Base-by-base conservation (phyloP, 768 basidiomycete genomes). In the Boletus coccyginus region DNA sequence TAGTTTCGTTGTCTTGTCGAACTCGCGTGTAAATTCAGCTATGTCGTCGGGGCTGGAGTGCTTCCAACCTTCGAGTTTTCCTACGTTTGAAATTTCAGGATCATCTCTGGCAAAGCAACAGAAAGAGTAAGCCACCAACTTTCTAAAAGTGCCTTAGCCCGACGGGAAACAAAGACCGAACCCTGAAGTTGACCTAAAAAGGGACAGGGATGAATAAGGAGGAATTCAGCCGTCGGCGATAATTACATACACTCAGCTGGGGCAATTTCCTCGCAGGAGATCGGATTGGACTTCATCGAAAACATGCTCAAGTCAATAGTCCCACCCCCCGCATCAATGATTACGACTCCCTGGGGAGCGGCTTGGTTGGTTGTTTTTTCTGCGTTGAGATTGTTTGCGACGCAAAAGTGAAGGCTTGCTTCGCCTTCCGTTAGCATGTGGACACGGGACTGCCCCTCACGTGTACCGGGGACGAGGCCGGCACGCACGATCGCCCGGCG, bases 151-250 rank as follows among this genome's bases (percentile, higher is more conserved):
- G 19, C 16, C 13, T 3, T 17, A 21, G 50, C 50, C 2, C 31
- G 17, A 3, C 40, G 40, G 2, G 50, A 33, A 17, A 81, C 78
- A 56, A 77, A 79, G 1, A 78, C 71, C 0, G 80, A 81, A n/a
- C 80, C 80, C 44, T 75, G 67, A 48, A 80, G 73, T 29, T 72
- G 71, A 65, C 78, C 79, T 80, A 45, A 16, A 19, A 31, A n/a
- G 17, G 19, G 10, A 17, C 1, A 21, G 32, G 32, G 31, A 5
- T 32, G 19, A 53, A 24, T 36, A 13, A 13, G 36, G 12, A 32
- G 7, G 43, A 10, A 29, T 41, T 32, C 44, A 11, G 29, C 3
- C 3, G 19, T 31, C 2, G 3, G 3, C 1, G 8, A 27, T 11
- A 46, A 8, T 4, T 9, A 12, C 47, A 7, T 56, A 70, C 72